Conservation (phyloP, 2,329 filamentous ascomycete genomes). For the Exophiala dermatitidis region DNA sequence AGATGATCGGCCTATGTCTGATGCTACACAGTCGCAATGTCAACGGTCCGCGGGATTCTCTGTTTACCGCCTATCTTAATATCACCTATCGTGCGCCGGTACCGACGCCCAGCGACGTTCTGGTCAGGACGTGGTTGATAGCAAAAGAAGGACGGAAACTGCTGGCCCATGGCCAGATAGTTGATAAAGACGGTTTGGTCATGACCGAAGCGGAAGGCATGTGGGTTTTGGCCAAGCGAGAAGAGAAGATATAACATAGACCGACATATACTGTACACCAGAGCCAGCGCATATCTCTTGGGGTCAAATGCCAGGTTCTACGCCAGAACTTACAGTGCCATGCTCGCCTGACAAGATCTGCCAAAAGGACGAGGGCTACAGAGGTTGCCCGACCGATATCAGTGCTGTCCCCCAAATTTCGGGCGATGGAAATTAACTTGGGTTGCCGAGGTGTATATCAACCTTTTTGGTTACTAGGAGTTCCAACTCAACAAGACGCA, state of each 20-base stretch:
- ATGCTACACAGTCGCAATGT: slow-evolving; percentile 28
- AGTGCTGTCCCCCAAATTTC: too few relatives aligned
- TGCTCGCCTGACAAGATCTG: too few relatives aligned
- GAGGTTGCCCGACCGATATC: too few relatives aligned
- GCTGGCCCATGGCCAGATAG: slow-evolving; percentile 24
- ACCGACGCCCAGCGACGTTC: slow-evolving; percentile 21
- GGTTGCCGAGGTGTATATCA: too few relatives aligned
- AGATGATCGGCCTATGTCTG: slow-evolving; percentile 39
- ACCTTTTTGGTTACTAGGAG: too few relatives aligned
- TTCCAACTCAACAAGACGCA: too few relatives aligned
- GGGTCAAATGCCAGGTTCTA: too few relatives aligned
- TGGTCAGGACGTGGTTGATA: slow-evolving; percentile 24
- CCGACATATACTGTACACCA: not conserved
- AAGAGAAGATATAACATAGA: slow-evolving; percentile 21
- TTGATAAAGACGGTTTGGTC: slow-evolving; percentile 24
- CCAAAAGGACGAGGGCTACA: too few relatives aligned
- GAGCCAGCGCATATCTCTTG: not conserved
- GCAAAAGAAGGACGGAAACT: slow-evolving; percentile 25
- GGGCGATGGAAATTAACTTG: too few relatives aligned
- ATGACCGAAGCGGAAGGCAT: slow-evolving; percentile 25
- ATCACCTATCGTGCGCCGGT: slow-evolving; percentile 25
- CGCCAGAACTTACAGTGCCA: too few relatives aligned
- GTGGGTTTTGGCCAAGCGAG: slow-evolving; percentile 23
- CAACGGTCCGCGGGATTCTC: slow-evolving; percentile 15
- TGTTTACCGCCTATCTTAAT: slow-evolving; percentile 26